phyloP scores from a whole-genome alignment of 176 grass and related monocot species.

The Oryza australiensis region DNA sequence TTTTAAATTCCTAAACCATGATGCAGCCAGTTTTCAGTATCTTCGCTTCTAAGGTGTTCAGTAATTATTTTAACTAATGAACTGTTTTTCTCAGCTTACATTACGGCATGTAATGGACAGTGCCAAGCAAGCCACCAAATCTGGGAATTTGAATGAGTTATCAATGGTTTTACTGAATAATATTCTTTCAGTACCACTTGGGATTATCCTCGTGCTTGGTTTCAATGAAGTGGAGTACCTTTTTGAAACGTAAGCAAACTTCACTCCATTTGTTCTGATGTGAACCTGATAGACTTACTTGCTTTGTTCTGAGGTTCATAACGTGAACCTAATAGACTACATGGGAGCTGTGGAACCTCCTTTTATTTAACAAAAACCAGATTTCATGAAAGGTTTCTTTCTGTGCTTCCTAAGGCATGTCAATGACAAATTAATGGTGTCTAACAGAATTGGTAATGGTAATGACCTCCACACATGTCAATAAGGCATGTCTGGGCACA shows the following conservation, averaged over 20 bases:
- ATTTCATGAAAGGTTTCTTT: neutral
- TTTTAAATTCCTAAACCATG: conserved; percentile 6
- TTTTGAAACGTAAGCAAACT: conserved; percentile 70
- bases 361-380: neutral
- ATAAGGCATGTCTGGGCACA: neutral
- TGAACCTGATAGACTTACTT: neutral
- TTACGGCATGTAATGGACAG: conserved; percentile 92
- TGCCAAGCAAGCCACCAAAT: conserved; percentile 86
- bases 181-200: conserved; percentile 79
- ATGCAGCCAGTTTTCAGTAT: neutral
- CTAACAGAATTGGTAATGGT: neutral
- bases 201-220: conserved; percentile 72
- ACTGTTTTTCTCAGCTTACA: conserved; percentile 68
- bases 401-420: neutral
- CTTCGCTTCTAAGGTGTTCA: conserved; percentile 9
- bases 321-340: neutral
- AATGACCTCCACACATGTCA: neutral
- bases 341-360: neutral
- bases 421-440: neutral
- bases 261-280: neutral
- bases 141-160: conserved; percentile 94
- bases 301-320: neutral
- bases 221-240: conserved; percentile 90
- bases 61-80: conserved; percentile 35
- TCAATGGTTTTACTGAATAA: conserved; percentile 98